Percentiles rank a stretch among this genome's conserved stretches.
These are phyloP conservation scores for Globisporangium mamillatum DNA, from an alignment of 352 stramenopile species.

Conservation along the genomic window DNA sequence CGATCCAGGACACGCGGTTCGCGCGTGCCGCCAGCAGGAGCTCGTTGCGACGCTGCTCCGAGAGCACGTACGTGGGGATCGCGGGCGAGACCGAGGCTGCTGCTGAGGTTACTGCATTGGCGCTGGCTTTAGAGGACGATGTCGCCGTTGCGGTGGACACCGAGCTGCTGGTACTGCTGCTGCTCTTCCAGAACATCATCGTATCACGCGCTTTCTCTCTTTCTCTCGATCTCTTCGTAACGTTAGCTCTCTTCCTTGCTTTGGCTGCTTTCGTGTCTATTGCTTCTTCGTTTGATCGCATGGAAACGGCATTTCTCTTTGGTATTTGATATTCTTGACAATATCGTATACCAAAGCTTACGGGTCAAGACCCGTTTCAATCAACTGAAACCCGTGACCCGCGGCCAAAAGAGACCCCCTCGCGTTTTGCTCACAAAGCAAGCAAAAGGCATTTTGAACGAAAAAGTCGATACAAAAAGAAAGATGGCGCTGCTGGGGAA, in stretches of 20 bases:
- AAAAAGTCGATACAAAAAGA: not conserved
- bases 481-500: conserved; percentile 62
- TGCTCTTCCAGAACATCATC: conserved; percentile 47
- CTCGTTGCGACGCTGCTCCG: conserved; percentile 66
- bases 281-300: too few species aligned
- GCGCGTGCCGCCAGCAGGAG: conserved; percentile 67
- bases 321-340: too few species aligned
- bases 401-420: too few species aligned
- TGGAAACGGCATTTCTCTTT: too few species aligned
- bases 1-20: conserved; percentile 71
- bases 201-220: not conserved
- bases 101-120: not conserved
- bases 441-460: not conserved
- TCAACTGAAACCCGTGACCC: too few species aligned
- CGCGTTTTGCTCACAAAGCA: not conserved
- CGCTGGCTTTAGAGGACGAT: conserved; percentile 7
- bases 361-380: too few species aligned
- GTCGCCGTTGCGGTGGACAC: conserved; percentile 10
- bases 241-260: not conserved
- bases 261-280: not conserved
- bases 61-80: conserved; percentile 44
- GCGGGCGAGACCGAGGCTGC: not conserved
- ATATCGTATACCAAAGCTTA: too few species aligned
- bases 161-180: conserved; percentile 17
- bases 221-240: not conserved